Conservation (phyloP, 768 basidiomycete species). For the Macrolepiota dolichaula region DNA sequence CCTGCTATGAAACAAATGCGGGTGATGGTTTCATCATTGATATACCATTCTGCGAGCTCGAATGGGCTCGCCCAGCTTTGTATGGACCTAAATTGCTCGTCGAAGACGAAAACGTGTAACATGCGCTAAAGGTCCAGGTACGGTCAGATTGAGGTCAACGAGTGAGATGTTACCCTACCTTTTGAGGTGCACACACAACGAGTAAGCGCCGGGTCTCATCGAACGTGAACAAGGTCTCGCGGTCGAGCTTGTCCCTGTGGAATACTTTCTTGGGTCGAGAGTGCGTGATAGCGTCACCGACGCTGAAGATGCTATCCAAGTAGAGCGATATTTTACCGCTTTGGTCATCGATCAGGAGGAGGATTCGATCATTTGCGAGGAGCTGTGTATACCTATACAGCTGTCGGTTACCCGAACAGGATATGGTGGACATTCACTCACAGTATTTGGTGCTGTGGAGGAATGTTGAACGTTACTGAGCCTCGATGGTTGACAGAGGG, state of each 20-base stretch:
- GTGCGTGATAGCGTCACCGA: conserved; percentile 28
- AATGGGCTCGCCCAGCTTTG: conserved; percentile 38
- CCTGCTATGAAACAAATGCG: conserved; percentile 43
- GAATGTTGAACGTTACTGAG: conserved; percentile 23
- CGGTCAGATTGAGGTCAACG: not conserved
- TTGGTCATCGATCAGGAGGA: conserved; percentile 38
- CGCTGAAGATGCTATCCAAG: conserved; percentile 27
- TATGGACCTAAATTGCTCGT: conserved; percentile 39
- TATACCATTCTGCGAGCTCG: conserved; percentile 43
- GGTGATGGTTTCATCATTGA: conserved; percentile 9
- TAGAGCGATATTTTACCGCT: conserved; percentile 33
- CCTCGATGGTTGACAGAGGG: conserved; percentile 22
- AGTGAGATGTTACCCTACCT: conserved; percentile 24
- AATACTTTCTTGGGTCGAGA: conserved; percentile 26
- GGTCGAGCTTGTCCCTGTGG: conserved; percentile 43
- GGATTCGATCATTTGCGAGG: conserved; percentile 34
- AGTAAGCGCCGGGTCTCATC: conserved; percentile 51
- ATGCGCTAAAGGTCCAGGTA: conserved; percentile 21
- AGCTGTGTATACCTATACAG: conserved; percentile 30
- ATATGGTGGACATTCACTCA: conserved; percentile 17
- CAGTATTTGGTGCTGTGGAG: conserved; percentile 24
- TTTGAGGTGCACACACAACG: conserved; percentile 38
- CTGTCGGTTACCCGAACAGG: not conserved
- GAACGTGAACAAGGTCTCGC: conserved; percentile 41
- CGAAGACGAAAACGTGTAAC: conserved; percentile 45